Evolutionary conservation across 352 stramenopile species (phyloP), one percentile per base, ranked within the genome.

Genomic region (Phytophthora rubi): DNA sequence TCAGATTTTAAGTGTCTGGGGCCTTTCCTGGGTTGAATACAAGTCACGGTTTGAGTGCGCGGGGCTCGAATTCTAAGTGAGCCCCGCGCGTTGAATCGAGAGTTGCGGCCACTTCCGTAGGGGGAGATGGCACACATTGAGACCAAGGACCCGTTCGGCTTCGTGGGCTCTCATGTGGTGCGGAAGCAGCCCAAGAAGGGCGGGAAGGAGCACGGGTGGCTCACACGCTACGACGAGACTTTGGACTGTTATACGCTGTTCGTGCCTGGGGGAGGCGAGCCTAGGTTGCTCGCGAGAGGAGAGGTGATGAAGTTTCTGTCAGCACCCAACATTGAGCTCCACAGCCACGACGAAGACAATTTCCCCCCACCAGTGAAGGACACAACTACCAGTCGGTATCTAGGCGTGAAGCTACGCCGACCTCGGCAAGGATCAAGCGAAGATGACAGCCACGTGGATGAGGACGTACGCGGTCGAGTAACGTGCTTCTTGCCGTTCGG

Each of bases 171-270:
- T 35, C 81, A 86, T 53, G 75, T 93, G 26, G 67, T 93, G 58
- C 80, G 75, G 21, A 63, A 51, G 12, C 28, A 73, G 53, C 71
- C 53, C 28, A 59, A 62, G 42, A 75, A 65, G 13, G 52, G 61
- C 8, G 48, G 45, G 7, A 65, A 79, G 18, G 77, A 83, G 55
- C 82, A 88, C 67, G 82, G 81, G 15, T 92, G 86, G 86, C 73
- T 94, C 68, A 94, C 86, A 52, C 77, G 82, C 32, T 94, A 91
- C 62, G 80, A 94, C 54, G 68, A 77, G 47, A 63, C 69, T 5
- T 53, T 90, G 37, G 86, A 94, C 65, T 74, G 57, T 62, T 94
- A 92, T 69, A 85, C 82, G 57, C 68, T 94, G 47, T 91, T 91
- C 44, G 67, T 88, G 12, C 86, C 86, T 10, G 75, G 68, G 26